Evolutionary conservation across 352 stramenopile species (phyloP).

Genomic region (Globisporangium canariense): DNA sequence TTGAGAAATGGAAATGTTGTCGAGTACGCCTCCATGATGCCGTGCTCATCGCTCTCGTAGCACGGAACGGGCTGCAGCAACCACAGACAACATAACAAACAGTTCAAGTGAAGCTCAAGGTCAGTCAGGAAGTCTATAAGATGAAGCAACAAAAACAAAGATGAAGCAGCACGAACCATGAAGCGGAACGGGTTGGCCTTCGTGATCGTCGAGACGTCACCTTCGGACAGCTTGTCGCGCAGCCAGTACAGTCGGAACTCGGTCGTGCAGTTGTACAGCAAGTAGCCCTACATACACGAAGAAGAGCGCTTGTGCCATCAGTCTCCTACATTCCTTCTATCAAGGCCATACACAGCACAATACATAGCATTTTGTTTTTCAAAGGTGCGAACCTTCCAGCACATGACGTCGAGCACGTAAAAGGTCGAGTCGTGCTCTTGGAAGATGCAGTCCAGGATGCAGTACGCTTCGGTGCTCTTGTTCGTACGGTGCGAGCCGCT

Average conservation of each 20-base stretch:
- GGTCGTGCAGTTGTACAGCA: constrained; percentile 91
- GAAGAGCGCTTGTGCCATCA: background rate
- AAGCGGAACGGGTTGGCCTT: constrained; percentile 76
- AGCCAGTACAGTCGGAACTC: constrained; percentile 92
- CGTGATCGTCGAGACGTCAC: constrained; percentile 34
- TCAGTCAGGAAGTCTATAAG: background rate
- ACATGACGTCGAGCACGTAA: constrained; percentile 93
- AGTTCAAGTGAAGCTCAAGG: background rate
- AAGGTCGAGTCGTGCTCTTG: constrained; percentile 87
- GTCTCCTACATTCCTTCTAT: background rate
- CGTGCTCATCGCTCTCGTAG: constrained; percentile 80
- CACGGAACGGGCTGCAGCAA: constrained; percentile 67
- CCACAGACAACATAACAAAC: background rate
- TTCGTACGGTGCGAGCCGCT: constrained; percentile 82
- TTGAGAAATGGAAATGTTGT: constrained; percentile 84
- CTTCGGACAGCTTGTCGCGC: constrained; percentile 87
- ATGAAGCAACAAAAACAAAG: background rate
- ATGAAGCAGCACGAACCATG: constrained; percentile 32
- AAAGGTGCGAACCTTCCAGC: constrained; percentile 73
- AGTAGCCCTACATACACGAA: constrained; percentile 48
- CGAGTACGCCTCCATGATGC: constrained; percentile 73
- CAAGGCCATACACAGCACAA: background rate
- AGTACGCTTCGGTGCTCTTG: constrained; percentile 66
- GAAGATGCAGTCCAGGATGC: constrained; percentile 92
- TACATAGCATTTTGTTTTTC: background rate